Evolutionary conservation across 768 basidiomycete genomes (phyloP), one percentile per base, ranked within the genome.

Genomic region (Pulveroboletus sp.): DNA sequence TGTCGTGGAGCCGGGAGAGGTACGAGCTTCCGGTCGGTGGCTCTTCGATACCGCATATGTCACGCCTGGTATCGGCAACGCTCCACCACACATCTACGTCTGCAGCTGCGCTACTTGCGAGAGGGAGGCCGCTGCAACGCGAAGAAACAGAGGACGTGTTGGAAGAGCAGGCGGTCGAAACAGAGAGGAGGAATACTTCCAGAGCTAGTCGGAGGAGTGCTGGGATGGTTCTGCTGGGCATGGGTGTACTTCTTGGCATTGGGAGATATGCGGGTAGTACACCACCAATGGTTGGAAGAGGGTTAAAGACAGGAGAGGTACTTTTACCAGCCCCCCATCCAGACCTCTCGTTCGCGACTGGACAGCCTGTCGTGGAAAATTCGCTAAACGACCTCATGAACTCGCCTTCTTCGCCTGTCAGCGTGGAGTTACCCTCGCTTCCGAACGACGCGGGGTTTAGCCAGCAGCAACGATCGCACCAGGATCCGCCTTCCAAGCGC

Each of bases 211-310:
- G 82, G 53, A 78, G 81, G 53, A 80, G 85, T 28, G 84, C 86
- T 6, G 82, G 82, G 2, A 84, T 95, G 73, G 80, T 94, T 17
- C 89, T 96, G 57, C 73, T 96, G 54, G 80, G 88, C 33, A 73
- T 80, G 10, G 91, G 89, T 72, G 74, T 83, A 10, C 69, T 96
- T 51, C 84, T 90, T 57, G 77, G 89, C 0, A 60, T 89, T 11
- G 83, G 85, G 3, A 72, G 77, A 28, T 64, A 83, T 43, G 64
- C 71, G 4, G 65, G 68, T 8, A 65, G 61, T 39, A 60, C 61
- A 21, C 61, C 66, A 7, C 49, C 66, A 11, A 50, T 64, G 7
- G 47, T 66, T 1, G 66, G 55, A 15, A 64, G 59, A 14, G 59
- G 64, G n/a, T 51, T 59, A 10, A 70, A 62, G 55, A 59, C 77